Evolutionary conservation across 495 filamentous ascomycete species (phyloP).

Genomic region (Daldinia grandis): DNA sequence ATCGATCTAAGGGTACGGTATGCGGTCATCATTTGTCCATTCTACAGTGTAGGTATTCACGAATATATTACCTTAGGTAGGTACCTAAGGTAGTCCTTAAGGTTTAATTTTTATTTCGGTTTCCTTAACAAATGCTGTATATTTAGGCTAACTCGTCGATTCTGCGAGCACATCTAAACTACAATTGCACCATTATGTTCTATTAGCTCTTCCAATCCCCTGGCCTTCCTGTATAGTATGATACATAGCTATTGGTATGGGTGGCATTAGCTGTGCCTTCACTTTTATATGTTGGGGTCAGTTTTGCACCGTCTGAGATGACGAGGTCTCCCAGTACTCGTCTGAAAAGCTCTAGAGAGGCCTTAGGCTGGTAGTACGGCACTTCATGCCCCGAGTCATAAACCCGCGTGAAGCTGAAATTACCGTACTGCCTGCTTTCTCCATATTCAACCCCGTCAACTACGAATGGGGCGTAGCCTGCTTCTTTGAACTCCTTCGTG

Average conservation of each 20-base stretch:
- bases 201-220: conserved; percentile 36
- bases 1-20: no score
- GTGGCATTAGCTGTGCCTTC: conserved; percentile 61
- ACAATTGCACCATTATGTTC: neutral
- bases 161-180: neutral
- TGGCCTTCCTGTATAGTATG: conserved; percentile 40
- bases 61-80: no score
- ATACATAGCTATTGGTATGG: conserved; percentile 60
- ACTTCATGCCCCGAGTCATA: conserved; percentile 42
- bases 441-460: conserved; percentile 49
- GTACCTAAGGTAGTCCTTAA: no score
- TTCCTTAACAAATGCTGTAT: no score
- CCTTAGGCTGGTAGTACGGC: conserved; percentile 53
- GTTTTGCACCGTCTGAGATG: conserved; percentile 39
- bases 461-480: conserved; percentile 58
- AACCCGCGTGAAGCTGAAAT: conserved; percentile 70
- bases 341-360: conserved; percentile 49
- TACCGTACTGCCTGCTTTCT: conserved; percentile 62
- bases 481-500: conserved; percentile 52
- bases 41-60: no score
- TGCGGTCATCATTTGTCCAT: no score
- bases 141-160: neutral
- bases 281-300: conserved; percentile 56
- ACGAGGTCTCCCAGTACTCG: conserved; percentile 42
- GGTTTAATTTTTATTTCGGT: no score